phyloP scores from a whole-genome alignment of 2,329 filamentous ascomycete species.

The Exserohilum turcica region DNA sequence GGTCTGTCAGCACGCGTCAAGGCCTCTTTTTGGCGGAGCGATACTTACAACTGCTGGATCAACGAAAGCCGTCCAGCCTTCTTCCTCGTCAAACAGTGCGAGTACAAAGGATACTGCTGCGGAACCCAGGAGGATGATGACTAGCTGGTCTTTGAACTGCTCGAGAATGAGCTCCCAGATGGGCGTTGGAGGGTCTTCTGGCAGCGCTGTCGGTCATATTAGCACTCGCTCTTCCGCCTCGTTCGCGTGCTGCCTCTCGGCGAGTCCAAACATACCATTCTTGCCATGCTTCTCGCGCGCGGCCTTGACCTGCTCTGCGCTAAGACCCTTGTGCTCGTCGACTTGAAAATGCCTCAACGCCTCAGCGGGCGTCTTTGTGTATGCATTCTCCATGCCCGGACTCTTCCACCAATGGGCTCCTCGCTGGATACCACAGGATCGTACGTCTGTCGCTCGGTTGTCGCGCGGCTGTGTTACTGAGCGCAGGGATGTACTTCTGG shows the following conservation, averaged over 20 bases:
- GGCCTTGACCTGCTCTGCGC: slow-evolving; percentile 54
- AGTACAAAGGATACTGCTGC: slow-evolving; percentile 92
- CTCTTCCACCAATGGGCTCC: slow-evolving; percentile 10
- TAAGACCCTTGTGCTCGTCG: slow-evolving; percentile 57
- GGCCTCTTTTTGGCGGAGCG: background rate
- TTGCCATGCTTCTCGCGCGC: slow-evolving; percentile 57
- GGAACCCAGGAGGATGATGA: slow-evolving; percentile 90
- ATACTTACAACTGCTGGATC: slow-evolving; percentile 86
- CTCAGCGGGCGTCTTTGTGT: slow-evolving; percentile 55
- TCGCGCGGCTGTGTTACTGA: slow-evolving; percentile 5
- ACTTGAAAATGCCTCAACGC: slow-evolving; percentile 60
- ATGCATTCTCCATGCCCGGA: slow-evolving; percentile 59
- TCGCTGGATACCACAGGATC: background rate
- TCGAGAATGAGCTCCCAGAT: slow-evolving; percentile 96
- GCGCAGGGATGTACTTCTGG: background rate
- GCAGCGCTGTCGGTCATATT: slow-evolving; percentile 59
- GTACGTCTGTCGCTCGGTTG: background rate
- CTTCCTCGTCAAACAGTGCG: slow-evolving; percentile 88
- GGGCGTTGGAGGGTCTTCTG: slow-evolving; percentile 93
- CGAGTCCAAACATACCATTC: slow-evolving; percentile 53
- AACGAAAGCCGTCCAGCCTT: slow-evolving; percentile 96
- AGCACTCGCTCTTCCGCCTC: slow-evolving; percentile 4
- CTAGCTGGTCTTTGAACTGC: slow-evolving; percentile 98
- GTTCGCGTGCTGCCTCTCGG: background rate
- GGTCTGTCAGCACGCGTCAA: slow-evolving; percentile 18